Base-by-base conservation (phyloP, 108 stramenopile species). In the Nitzschia sp. region DNA sequence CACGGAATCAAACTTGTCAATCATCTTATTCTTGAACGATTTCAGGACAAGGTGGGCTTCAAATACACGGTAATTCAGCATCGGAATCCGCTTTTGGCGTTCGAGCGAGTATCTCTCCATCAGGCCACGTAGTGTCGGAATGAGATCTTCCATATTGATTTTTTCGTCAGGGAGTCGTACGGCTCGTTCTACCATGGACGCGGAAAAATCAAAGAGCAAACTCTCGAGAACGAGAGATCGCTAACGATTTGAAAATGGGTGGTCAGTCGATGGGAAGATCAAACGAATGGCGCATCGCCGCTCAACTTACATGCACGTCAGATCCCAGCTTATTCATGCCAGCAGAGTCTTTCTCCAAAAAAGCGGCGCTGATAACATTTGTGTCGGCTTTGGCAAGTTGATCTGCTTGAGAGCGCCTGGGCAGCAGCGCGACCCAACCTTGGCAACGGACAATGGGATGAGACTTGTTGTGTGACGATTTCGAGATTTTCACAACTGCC, bases 201-300 rank as follows among this genome's bases (percentile, higher is more conserved):
- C 80, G 46, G 47, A 61, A 42, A 74, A 74, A 70, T 79, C 78
- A 30, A 79, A 73, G 23, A 79, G 63, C 32, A 70, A 30, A 25
- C 72, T 65, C 17, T 79, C 72, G 32, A 79, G 56, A 21, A 45
- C 46, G 13, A 79, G 56, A n/a, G 65, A 67, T 53, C 38, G 34
- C 77, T 68, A 21, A 17, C 27, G 46, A 1, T 34, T 2, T 21
- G 49, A 17, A 4, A 51, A 19, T 53, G 26, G 5, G 53, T 18
- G 27, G 36, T 45, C 5, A 26, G 31, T 18, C 0, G 27, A 11
- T 13, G 21, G 32, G 34, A 9, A 13, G 21, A 31, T 1, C 26
- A 55, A 24, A 35, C 33, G 24, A 23, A 60, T 3, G 15, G 0
- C 3, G 36, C 5, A 17, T 25, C 23, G 30, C 0, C 31, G 17